Evolutionary conservation across 306 rosid genomes (phyloP), one percentile per base, ranked within the genome.

Genomic region (Prinsepia uniflora): DNA sequence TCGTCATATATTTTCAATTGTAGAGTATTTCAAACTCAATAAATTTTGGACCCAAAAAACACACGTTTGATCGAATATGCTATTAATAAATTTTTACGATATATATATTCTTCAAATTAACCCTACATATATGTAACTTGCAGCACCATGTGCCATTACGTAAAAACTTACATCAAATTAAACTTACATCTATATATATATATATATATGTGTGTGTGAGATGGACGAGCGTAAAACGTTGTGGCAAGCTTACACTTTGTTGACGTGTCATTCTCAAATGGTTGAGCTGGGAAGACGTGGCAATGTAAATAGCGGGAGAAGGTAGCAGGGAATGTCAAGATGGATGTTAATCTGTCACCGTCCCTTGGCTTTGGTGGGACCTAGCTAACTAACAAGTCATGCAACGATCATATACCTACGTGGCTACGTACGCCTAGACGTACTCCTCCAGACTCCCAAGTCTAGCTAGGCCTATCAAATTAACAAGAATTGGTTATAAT

Each of bases 271-370:
- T 78, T 83, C 70, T 63, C 73, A 24, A 54, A 19, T 4, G 0
- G 63, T 69, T 53, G n/a, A 43, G 49, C 11, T 12, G 52, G 22
- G 71, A 72, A 40, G 72, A 79, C 20, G 63, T 67, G 68, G 73
- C 76, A 67, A 24, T 60, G 36, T 5, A 74, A 74, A 61, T 70
- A 20, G 79, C 67, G 72, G 74, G 44, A 70, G 59, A 78, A 70
- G 42, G 10, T 24, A 15, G 62, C 52, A 52, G 39, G 49, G 55
- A 82, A 46, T 70, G 81, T 65, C 68, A 60, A 53, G 75, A 50
- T 44, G 68, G 86, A 85, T 63, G 61, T 11, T 67, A 84, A 83
- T 89, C 70, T 73, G 49, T 79, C 74, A 86, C 85, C 88, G 57
- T 81, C 66, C 70, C 56, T 74, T 24, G 65, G 67, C 46, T 63